phyloP scores from a whole-genome alignment of 306 rosid genomes.

The Inga oerstediana region DNA sequence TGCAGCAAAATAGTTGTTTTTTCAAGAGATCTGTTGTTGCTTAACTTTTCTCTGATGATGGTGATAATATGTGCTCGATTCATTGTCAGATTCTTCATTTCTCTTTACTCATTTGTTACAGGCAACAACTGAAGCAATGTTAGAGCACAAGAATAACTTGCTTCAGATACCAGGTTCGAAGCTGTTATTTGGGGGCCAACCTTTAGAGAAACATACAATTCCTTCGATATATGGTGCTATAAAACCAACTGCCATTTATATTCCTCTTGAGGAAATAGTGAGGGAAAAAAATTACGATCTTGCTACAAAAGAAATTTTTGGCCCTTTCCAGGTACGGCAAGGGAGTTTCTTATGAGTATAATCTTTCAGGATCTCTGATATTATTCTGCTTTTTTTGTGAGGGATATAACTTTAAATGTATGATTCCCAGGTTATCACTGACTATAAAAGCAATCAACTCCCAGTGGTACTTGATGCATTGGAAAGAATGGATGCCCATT shows the following conservation, averaged over 20 bases:
- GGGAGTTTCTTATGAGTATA: slow-evolving; percentile 4
- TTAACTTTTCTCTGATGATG: neutral
- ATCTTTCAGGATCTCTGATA: slow-evolving; percentile 15
- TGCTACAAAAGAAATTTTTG: slow-evolving; percentile 89
- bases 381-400: slow-evolving; percentile 19
- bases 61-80: neutral
- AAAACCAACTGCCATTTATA: slow-evolving; percentile 82
- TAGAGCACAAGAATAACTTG: slow-evolving; percentile 76
- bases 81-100: slow-evolving; percentile 30
- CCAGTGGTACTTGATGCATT: slow-evolving; percentile 75
- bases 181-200: slow-evolving; percentile 87
- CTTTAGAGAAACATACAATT: slow-evolving; percentile 76
- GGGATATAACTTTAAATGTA: slow-evolving; percentile 29
- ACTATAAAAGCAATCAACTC: slow-evolving; percentile 71
- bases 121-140: slow-evolving; percentile 74
- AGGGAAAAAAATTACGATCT: slow-evolving; percentile 74
- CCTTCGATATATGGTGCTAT: slow-evolving; percentile 84
- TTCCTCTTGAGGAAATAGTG: slow-evolving; percentile 87
- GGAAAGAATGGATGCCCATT: slow-evolving; percentile 92
- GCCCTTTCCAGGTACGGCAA: slow-evolving; percentile 87
- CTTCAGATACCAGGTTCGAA: slow-evolving; percentile 87
- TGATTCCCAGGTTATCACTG: slow-evolving; percentile 64
- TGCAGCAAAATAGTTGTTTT: neutral
- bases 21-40: neutral
- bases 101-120: slow-evolving; percentile 40